Conservation (phyloP, 192 early-diverging fungal genomes). For the Jimgerdemannia flammicorona region DNA sequence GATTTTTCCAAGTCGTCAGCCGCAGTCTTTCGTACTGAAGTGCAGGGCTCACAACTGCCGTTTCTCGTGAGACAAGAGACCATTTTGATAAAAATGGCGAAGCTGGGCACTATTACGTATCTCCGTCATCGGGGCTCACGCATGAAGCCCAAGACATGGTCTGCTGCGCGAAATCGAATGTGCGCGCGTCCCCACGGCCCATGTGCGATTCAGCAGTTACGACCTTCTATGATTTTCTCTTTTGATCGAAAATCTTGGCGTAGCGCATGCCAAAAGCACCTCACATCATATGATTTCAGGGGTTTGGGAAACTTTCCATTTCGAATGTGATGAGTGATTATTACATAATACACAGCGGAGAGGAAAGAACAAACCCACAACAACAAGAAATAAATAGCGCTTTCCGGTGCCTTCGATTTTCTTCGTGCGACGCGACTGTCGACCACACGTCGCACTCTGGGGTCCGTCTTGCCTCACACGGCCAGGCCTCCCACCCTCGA, state of each 20-base stretch:
- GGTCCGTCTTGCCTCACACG: not conserved
- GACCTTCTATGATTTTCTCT: not conserved
- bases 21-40: no score
- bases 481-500: not conserved
- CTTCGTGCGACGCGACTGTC: not conserved
- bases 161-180: not conserved
- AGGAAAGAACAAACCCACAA: not conserved
- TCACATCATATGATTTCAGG: not conserved
- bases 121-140: not conserved
- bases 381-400: not conserved
- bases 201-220: not conserved
- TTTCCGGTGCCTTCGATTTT: not conserved
- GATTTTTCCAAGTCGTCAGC: no score
- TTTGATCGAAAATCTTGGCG: not conserved
- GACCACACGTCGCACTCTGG: not conserved
- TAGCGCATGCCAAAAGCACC: not conserved
- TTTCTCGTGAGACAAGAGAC: not conserved
- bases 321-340: not conserved
- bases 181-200: not conserved
- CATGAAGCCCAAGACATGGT: not conserved
- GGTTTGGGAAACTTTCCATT: not conserved
- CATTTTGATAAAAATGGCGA: not conserved
- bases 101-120: not conserved
- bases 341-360: not conserved
- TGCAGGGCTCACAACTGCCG: no score